Percentiles rank a stretch among this genome's conserved stretches.
phyloP scores from a whole-genome alignment of 345 rosid species.

The Capsella bursapastoris region DNA sequence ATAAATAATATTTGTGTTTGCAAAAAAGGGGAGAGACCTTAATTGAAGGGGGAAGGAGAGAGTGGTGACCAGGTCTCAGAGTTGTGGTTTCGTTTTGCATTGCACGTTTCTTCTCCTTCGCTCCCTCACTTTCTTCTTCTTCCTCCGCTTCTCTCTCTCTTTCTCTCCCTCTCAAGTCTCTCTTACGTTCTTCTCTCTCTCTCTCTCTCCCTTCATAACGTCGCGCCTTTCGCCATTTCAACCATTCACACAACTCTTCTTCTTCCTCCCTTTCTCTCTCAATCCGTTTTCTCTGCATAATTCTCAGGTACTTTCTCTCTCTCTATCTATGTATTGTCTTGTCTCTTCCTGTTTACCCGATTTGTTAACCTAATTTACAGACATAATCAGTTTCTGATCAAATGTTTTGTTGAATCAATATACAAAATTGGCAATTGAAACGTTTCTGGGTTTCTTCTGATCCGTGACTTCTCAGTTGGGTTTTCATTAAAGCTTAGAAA shows the following conservation, averaged over 20 bases:
- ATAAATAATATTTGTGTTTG: neutral
- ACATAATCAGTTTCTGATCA: slow-evolving; percentile 16
- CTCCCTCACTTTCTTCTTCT: slow-evolving; percentile 37
- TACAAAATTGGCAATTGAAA: neutral
- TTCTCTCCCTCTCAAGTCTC: slow-evolving; percentile 22
- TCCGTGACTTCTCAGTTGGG: slow-evolving; percentile 27
- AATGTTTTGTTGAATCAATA: neutral
- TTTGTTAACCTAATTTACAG: neutral
- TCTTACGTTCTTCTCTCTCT: slow-evolving; percentile 28
- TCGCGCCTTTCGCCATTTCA: slow-evolving; percentile 18
- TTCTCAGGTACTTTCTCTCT: slow-evolving; percentile 32
- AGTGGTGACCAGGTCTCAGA: slow-evolving; percentile 38
- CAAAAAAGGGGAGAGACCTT: neutral
- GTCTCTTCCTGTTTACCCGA: slow-evolving; percentile 1
- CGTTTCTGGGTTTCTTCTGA: slow-evolving; percentile 26
- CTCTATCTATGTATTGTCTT: slow-evolving; percentile 9
- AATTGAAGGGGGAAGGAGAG: slow-evolving; percentile 8
- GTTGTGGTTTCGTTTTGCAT: slow-evolving; percentile 44
- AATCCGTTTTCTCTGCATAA: slow-evolving; percentile 9
- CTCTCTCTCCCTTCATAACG: slow-evolving; percentile 21
- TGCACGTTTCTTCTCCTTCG: slow-evolving; percentile 38
- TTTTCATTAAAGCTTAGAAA: slow-evolving; percentile 2
- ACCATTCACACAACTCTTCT: slow-evolving; percentile 27
- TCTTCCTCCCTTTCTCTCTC: neutral
- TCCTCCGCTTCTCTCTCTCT: slow-evolving; percentile 29